Base-by-base conservation (phyloP, 1,284 basidiomycete species). In the Puccinia horiana region DNA sequence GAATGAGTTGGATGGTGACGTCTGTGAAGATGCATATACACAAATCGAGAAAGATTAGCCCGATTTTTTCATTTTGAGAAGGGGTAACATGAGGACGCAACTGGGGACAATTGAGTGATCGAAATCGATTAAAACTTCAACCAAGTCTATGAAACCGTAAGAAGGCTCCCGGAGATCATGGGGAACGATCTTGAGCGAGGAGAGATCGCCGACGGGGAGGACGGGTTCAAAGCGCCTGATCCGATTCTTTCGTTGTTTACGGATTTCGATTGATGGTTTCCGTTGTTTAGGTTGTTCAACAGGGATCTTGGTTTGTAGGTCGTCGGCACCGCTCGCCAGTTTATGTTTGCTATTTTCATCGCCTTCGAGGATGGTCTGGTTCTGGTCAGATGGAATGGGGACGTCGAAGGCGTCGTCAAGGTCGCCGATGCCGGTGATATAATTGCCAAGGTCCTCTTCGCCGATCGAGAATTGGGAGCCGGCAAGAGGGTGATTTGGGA, bases 401-500 rank as follows among this genome's bases (percentile, higher is more conserved):
- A 0, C 29, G 49, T 72, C 58, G 40, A 76, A 76, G 54, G 75
- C 75, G 18, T 76, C 75, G 42, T 76, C 75, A 11, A 76, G 58
- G 32, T 76, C 75, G 16, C 75, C 75, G 14, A 76, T 20, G 11
- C 75, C 75, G 11, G 75, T 76, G 42, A 76, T 76, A 65, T 63
- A 76, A 65, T 76, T 58, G 23, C 54, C 75, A 1, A 65, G 56
- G 9, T 76, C 75, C 20, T 76, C 74, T 20, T 76, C 74, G 20
- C 32, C 74, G 29, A 58, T 42, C 8, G 52, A 20, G 40, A 58
- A 40, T 18, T 12, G 40, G 5, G 56, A n/a, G n/a, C 56, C 32
- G 14, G 20, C 35, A 23, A n/a, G 20, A n/a, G 32, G 20, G 42
- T 26, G 54, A 20, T 12, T n/a, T 2, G 32, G 4, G 18, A 52